Evolutionary conservation across 306 rosid species (phyloP).

Genomic region (Sophora flavescens): DNA sequence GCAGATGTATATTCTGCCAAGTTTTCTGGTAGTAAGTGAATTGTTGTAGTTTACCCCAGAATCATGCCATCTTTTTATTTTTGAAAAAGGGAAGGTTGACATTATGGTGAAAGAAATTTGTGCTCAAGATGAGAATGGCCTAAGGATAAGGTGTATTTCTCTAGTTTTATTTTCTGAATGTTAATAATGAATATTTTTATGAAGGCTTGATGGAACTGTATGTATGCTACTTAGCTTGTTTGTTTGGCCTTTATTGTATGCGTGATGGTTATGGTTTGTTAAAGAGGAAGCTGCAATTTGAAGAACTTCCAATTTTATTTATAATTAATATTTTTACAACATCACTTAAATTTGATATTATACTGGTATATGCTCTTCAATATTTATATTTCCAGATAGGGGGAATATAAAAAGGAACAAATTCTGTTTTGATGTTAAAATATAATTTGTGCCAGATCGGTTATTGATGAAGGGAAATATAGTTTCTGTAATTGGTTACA

Average conservation of each 20-base stretch:
- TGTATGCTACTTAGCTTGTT: background rate
- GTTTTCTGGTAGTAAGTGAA: background rate
- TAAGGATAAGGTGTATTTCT: background rate
- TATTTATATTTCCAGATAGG: background rate
- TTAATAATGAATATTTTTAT: background rate
- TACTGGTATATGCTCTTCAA: background rate
- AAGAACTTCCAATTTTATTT: background rate
- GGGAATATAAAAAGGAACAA: background rate
- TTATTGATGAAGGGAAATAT: background rate
- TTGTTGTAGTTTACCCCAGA: background rate
- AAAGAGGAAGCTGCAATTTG: constrained; percentile 5
- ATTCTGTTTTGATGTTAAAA: constrained; percentile 5
- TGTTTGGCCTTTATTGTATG: constrained; percentile 1
- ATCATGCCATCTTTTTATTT: background rate
- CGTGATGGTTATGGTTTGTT: background rate
- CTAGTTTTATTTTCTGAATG: constrained; percentile 1
- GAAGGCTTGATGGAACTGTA: constrained; percentile 4
- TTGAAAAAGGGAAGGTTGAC: background rate
- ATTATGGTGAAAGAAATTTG: background rate
- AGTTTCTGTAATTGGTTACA: constrained; percentile 7
- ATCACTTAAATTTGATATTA: constrained; percentile 20
- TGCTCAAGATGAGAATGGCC: background rate
- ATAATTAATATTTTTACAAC: background rate
- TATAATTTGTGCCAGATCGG: constrained; percentile 18
- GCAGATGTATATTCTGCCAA: background rate